These are phyloP conservation scores for Nemania abortiva DNA, from an alignment of 2,329 filamentous ascomycete species.

Conservation along the genomic window DNA sequence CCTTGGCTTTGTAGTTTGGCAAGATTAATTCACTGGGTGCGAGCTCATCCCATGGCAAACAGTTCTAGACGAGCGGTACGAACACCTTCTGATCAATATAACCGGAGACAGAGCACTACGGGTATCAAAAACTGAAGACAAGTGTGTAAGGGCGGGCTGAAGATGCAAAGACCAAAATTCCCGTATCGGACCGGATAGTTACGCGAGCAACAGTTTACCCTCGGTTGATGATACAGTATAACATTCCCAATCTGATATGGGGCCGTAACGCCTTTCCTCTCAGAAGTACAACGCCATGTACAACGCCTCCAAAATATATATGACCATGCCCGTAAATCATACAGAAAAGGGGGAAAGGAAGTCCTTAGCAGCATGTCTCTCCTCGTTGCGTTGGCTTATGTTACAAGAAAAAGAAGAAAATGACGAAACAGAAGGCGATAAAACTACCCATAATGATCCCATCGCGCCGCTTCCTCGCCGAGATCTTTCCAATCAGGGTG, in stretches of 20 bases:
- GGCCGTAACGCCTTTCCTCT: slow-evolving; percentile 40
- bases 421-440: slow-evolving; percentile 89
- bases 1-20: too few species aligned
- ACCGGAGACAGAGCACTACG: background rate
- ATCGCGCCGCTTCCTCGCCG: slow-evolving; percentile 93
- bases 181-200: slow-evolving; percentile 11
- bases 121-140: background rate
- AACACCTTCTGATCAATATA: background rate
- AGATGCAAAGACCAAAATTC: slow-evolving; percentile 8
- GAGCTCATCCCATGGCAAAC: too few species aligned
- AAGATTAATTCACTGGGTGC: too few species aligned
- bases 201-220: slow-evolving; percentile 10
- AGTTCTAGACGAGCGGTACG: too few species aligned
- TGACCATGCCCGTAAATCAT: slow-evolving; percentile 30
- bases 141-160: background rate
- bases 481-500: slow-evolving; percentile 89
- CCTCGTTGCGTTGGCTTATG: background rate
- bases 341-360: slow-evolving; percentile 14
- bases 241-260: slow-evolving; percentile 18
- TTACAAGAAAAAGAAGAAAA: slow-evolving; percentile 84
- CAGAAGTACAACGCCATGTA: slow-evolving; percentile 25
- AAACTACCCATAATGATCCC: slow-evolving; percentile 93
- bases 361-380: background rate
- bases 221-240: slow-evolving; percentile 26
- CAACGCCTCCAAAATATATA: slow-evolving; percentile 31